These are phyloP conservation scores for Trametes meyenii DNA, from an alignment of 768 basidiomycete species.

Conservation along the genomic window DNA sequence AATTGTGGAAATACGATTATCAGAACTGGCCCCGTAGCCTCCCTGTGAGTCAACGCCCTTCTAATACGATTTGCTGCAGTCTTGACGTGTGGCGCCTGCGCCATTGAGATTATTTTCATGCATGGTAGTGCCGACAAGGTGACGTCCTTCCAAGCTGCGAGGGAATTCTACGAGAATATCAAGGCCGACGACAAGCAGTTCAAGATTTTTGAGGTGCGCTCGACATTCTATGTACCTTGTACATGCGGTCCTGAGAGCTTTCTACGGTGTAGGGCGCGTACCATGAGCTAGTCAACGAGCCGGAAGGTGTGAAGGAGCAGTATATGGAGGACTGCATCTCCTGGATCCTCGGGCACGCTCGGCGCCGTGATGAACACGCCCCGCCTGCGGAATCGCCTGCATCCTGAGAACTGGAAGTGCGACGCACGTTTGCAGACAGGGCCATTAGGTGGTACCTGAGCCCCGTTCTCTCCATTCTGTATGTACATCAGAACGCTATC, in stretches of 20 bases:
- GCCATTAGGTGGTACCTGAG: no score
- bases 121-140: slow-evolving; percentile 2
- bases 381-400: no score
- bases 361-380: neutral
- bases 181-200: slow-evolving; percentile 2
- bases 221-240: slow-evolving; percentile 37
- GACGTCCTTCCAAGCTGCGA: neutral
- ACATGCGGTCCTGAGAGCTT: slow-evolving; percentile 27
- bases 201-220: neutral
- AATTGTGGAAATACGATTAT: neutral
- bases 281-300: slow-evolving; percentile 78
- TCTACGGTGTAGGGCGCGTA: slow-evolving; percentile 52
- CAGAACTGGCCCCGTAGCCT: neutral
- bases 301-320: slow-evolving; percentile 63
- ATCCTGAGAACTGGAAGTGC: no score
- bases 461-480: no score
- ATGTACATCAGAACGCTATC: no score
- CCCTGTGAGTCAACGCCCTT: neutral
- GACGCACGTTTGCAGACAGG: no score
- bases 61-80: neutral
- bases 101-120: neutral
- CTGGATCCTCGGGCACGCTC: slow-evolving; percentile 43
- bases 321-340: slow-evolving; percentile 53
- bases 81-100: neutral
- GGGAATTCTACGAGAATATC: neutral